A percentile compares a stretch with the other conserved stretches of the same genome.
Evolutionary conservation across 306 rosid genomes (phyloP).

Genomic region (Quercus wislizeni): DNA sequence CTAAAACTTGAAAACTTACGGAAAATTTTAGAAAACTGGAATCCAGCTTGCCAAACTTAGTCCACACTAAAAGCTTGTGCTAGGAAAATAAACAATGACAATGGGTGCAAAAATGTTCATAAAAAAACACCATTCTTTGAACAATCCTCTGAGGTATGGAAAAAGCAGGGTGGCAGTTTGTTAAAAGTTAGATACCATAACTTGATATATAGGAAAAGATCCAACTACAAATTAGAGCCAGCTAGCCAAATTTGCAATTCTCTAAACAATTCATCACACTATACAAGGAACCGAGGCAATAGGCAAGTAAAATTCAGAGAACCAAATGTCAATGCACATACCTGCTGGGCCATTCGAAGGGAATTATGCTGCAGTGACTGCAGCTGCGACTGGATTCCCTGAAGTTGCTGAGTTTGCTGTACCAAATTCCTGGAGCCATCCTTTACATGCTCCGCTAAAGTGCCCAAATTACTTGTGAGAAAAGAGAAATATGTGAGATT

Average conservation of each 20-base stretch:
- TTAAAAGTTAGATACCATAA: neutral
- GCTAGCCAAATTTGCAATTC: neutral
- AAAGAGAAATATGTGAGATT: conserved; percentile 18
- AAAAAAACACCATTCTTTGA: neutral
- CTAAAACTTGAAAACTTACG: neutral
- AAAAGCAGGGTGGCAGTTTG: neutral
- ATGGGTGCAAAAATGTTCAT: neutral
- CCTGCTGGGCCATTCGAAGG: conserved; percentile 66
- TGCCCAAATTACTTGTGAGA: conserved; percentile 58
- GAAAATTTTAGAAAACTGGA: neutral
- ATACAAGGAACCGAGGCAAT: conserved; percentile 6
- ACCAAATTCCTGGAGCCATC: conserved; percentile 64
- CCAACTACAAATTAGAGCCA: neutral
- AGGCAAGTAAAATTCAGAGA: conserved; percentile 17
- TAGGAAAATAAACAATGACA: neutral
- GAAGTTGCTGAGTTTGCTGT: conserved; percentile 61
- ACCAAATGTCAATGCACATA: conserved; percentile 29
- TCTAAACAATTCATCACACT: conserved; percentile 4
- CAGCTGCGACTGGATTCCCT: conserved; percentile 60
- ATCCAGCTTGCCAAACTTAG: neutral
- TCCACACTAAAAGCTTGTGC: neutral
- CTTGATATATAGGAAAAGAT: neutral
- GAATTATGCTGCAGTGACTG: conserved; percentile 64
- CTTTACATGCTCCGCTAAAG: conserved; percentile 70
- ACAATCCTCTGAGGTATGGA: neutral